Conservation (phyloP, 805 yeast species). For the Saccharomycopsis amapae region DNA sequence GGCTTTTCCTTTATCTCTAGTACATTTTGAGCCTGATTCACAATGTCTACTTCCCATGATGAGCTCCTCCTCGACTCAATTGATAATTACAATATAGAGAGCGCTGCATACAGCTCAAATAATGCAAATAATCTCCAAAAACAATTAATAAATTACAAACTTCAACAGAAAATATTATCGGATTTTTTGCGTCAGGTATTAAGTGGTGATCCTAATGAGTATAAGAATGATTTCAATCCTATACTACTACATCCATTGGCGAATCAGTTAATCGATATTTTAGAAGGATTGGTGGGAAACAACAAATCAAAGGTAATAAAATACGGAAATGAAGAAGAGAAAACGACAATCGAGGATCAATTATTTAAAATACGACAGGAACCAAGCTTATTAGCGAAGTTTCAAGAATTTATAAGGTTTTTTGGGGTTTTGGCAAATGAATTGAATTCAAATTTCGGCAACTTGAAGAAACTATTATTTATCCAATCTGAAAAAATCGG, state of each 20-base stretch:
- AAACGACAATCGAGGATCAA: neutral
- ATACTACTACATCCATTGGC: neutral
- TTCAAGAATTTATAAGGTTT: slow-evolving; percentile 3
- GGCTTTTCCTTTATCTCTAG: too few relatives aligned
- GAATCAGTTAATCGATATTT: slow-evolving; percentile 7
- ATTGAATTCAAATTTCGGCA: neutral
- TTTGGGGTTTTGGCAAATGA: slow-evolving; percentile 1
- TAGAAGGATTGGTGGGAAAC: neutral
- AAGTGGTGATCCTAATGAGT: slow-evolving; percentile 5
- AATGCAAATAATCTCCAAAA: slow-evolving; percentile 5
- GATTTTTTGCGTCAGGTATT: slow-evolving; percentile 13
- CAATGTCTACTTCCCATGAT: too few relatives aligned
- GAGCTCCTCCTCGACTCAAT: slow-evolving; percentile 12
- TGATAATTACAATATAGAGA: slow-evolving; percentile 3
- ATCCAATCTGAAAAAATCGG: slow-evolving; percentile 6
- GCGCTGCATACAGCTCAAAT: neutral
- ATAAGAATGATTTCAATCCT: slow-evolving; percentile 1
- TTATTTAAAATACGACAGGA: neutral
- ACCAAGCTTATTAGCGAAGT: slow-evolving; percentile 1
- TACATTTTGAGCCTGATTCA: too few relatives aligned
- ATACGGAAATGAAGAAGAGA: neutral
- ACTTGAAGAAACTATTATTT: neutral
- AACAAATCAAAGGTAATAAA: neutral
- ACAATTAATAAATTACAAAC: slow-evolving; percentile 15
- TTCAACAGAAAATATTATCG: slow-evolving; percentile 12